Evolutionary conservation across 176 grass and related monocot genomes (phyloP).

Genomic region (Panicum miliaceum): DNA sequence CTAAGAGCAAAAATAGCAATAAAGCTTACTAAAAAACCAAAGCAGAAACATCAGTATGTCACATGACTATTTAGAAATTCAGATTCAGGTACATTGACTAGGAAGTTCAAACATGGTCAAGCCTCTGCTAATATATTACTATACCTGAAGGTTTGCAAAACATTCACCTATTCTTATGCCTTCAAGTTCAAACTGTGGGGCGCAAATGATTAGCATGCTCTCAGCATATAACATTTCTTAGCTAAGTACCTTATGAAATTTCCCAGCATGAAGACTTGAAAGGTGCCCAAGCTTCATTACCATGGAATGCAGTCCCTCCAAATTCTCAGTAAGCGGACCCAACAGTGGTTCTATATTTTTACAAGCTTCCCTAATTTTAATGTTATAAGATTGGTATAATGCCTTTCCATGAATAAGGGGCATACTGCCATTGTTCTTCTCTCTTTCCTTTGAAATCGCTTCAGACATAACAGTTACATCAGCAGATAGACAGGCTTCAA

Average conservation of each 20-base stretch:
- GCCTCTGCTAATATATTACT: neutral
- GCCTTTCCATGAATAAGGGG: constrained; percentile 78
- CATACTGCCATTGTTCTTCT: constrained; percentile 57
- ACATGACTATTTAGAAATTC: neutral
- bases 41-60: neutral
- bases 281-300: constrained; percentile 82
- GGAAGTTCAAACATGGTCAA: constrained; percentile 7
- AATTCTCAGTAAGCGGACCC: constrained; percentile 59
- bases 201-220: neutral
- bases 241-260: constrained; percentile 85
- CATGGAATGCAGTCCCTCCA: constrained; percentile 79
- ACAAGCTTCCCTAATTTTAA: constrained; percentile 84
- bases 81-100: neutral
- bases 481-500: constrained; percentile 76
- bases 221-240: constrained; percentile 30
- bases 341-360: constrained; percentile 67
- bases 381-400: constrained; percentile 82
- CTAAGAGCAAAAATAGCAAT: constrained; percentile 10
- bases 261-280: constrained; percentile 92
- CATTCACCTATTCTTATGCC: neutral
- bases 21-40: neutral
- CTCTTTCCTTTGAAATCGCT: constrained; percentile 69
- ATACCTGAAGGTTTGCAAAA: neutral
- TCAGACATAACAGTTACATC: constrained; percentile 80
- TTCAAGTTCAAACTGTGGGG: neutral